Conservation (phyloP, 495 filamentous ascomycete species). For the Aspergillus funiculosus region DNA sequence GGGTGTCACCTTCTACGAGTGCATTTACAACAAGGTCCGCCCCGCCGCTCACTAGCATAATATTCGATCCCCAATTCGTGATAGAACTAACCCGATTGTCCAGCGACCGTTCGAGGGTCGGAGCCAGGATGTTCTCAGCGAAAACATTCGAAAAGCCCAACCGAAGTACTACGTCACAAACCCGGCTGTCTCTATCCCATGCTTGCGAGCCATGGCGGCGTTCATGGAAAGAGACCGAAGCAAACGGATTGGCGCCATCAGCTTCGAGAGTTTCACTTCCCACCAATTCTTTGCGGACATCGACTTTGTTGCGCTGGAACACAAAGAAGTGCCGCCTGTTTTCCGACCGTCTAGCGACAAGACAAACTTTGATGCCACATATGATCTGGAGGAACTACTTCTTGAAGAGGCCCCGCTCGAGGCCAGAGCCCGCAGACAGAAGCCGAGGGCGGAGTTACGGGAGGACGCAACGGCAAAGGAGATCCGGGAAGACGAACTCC, state of each 20-base stretch:
- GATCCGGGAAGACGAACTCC: conserved; percentile 87
- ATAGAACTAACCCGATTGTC: conserved; percentile 23
- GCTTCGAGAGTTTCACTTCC: conserved; percentile 73
- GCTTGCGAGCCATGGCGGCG: conserved; percentile 76
- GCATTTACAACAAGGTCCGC: conserved; percentile 99
- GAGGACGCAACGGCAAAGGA: conserved; percentile 95
- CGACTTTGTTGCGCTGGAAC: conserved; percentile 79
- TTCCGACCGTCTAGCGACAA: conserved; percentile 93
- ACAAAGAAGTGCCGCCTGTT: conserved; percentile 85
- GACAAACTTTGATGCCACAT: conserved; percentile 98
- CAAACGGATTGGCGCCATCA: conserved; percentile 70
- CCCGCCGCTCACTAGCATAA: too few relatives aligned
- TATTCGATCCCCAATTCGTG: neutral
- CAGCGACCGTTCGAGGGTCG: conserved; percentile 88
- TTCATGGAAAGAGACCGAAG: conserved; percentile 75
- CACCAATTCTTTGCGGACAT: conserved; percentile 84
- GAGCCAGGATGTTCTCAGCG: conserved; percentile 71
- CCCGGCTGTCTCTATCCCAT: conserved; percentile 78
- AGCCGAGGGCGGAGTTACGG: conserved; percentile 82
- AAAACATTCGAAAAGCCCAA: conserved; percentile 73
- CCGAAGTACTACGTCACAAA: conserved; percentile 85
- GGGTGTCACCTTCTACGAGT: conserved; percentile 95
- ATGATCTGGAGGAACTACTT: conserved; percentile 90
- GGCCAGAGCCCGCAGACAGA: conserved; percentile 84
- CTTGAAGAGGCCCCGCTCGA: conserved; percentile 94